Base-by-base conservation (phyloP, 2,329 filamentous ascomycete genomes). In the Epichloe gansuensis region DNA sequence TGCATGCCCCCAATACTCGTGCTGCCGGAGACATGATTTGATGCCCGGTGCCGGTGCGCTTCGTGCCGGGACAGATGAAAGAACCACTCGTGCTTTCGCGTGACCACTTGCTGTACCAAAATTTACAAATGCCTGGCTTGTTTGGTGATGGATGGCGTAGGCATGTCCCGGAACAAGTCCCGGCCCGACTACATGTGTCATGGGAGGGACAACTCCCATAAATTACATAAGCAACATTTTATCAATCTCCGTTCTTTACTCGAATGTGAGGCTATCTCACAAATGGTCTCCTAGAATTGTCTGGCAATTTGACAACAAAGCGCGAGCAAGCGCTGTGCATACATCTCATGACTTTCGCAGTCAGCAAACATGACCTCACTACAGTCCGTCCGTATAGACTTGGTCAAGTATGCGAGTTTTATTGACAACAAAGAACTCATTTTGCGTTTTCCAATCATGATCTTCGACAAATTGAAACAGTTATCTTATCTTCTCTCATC, bases 1-100 rank as follows among this genome's bases (percentile, higher is more conserved):
- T 63, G 52, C 67, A 68, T 57, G 61, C 65, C 39, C 63, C 62
- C 66, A 63, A 67, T 52, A 68, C 55, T 54, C 61, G 62, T 54
- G 62, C 59, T 59, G 62, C 62, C 53, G 66, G 58, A 62, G 64
- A 62, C 66, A 68, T 68, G 59, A 51, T 59, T 59, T 59, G 59
- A 58, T 62, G 50, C 57, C 54, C 37, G 25, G 41, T 46, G 50
- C 35, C 49, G 49, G 39, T 38, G 48, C 50, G 38, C 50, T 46
- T 39, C 39, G 37, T 52, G 38, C 38, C 43, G 39, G 23, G 23
- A 43, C 37, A 35, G 25, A 44, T 31, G n/a, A 12, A 50, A 21
- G 3, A 46, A 25, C 25, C 25, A 13, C 45, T 37, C 13, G n/a
- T 21, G 23, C 46, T 12, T 44, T 51, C 41, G 50, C 48, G 52